phyloP scores from a whole-genome alignment of 371 early-diverging fungal species.

The Funneliformis caledonium region DNA sequence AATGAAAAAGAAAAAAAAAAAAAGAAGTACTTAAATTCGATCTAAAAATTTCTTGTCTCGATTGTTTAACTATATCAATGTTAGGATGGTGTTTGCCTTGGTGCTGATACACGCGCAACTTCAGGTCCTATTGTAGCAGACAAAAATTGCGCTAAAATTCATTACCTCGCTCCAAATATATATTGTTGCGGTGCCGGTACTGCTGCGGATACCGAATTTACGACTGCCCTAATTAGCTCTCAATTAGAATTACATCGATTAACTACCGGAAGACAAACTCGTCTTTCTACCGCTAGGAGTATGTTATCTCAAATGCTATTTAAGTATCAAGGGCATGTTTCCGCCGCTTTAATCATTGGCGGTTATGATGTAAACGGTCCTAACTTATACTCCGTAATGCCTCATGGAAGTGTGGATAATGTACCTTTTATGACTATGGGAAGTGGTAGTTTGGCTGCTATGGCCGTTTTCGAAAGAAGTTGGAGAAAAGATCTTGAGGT shows the following conservation, averaged over 20 bases:
- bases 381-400: conserved; percentile 93
- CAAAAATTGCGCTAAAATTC: conserved; percentile 99
- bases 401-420: conserved; percentile 97
- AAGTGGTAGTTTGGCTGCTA: conserved; percentile 97
- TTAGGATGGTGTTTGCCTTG: conserved; percentile 96
- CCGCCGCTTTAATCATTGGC: conserved; percentile 97
- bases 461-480: conserved; percentile 93
- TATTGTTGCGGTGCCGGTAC: conserved; percentile 99
- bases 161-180: conserved; percentile 98
- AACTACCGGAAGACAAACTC: conserved; percentile 86
- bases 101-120: conserved; percentile 99
- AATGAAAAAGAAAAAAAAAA: too few relatives aligned
- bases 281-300: conserved; percentile 95
- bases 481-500: conserved; percentile 89
- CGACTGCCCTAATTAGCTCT: conserved; percentile 92
- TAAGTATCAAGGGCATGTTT: conserved; percentile 97
- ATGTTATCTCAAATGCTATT: conserved; percentile 96
- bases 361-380: conserved; percentile 95
- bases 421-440: conserved; percentile 98
- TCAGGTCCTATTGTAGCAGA: conserved; percentile 98
- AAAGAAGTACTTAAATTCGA: too few relatives aligned
- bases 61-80: too few relatives aligned
- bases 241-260: conserved; percentile 94
- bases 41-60: too few relatives aligned
- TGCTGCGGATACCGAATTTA: conserved; percentile 98